Evolutionary conservation across 2,329 filamentous ascomycete genomes (phyloP).

Genomic region (Hypoxylon sp.): DNA sequence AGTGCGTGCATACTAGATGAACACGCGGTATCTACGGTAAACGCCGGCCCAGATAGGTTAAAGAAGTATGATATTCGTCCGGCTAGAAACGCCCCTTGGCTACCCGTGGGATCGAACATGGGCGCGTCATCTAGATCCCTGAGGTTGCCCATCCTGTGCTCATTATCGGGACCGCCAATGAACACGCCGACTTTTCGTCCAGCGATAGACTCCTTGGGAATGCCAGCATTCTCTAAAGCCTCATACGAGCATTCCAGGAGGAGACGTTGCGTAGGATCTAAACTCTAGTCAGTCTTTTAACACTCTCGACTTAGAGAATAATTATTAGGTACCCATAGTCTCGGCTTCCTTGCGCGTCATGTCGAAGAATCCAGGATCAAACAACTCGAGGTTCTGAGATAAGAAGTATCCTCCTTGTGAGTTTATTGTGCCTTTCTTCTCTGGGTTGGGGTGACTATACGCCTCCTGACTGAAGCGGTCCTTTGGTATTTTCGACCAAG

Average conservation of each 20-base stretch:
- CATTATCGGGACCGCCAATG: constrained; percentile 35
- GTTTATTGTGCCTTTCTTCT: constrained; percentile 72
- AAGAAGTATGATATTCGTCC: constrained; percentile 36
- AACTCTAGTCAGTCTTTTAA: constrained; percentile 58
- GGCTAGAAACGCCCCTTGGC: constrained; percentile 30
- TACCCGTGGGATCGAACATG: constrained; percentile 37
- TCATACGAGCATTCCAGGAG: constrained; percentile 80
- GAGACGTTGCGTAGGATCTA: constrained; percentile 77
- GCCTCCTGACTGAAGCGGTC: constrained; percentile 73
- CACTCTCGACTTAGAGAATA: not conserved
- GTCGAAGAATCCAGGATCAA: constrained; percentile 83
- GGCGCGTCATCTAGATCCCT: constrained; percentile 34
- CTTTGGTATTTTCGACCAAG: constrained; percentile 68
- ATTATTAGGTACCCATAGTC: constrained; percentile 33
- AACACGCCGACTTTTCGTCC: constrained; percentile 34
- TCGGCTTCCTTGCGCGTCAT: constrained; percentile 82
- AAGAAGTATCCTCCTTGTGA: constrained; percentile 76
- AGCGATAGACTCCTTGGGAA: constrained; percentile 49
- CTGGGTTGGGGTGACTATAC: constrained; percentile 73
- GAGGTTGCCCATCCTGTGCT: constrained; percentile 35
- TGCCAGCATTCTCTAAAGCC: constrained; percentile 77
- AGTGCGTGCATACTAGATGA: constrained; percentile 36
- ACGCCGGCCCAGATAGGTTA: constrained; percentile 28
- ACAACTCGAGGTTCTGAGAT: constrained; percentile 71
- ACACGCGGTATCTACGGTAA: constrained; percentile 33